Evolutionary conservation across 2,329 filamentous ascomycete species (phyloP).

Genomic region (Dissoconium aciculare): DNA sequence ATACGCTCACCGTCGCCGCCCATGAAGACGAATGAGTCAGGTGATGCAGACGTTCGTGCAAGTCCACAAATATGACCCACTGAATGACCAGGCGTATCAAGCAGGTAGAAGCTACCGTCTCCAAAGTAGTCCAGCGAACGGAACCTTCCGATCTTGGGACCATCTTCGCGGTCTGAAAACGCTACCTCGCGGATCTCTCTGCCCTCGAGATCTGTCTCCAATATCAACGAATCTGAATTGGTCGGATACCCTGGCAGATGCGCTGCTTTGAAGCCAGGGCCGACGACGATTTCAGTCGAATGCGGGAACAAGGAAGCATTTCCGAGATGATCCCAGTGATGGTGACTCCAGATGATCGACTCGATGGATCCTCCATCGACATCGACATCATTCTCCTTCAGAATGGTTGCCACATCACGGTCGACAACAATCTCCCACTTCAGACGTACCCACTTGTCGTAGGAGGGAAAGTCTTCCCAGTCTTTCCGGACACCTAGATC

Average conservation of each 20-base stretch:
- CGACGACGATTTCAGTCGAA: constrained; percentile 32
- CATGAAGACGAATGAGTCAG: constrained; percentile 35
- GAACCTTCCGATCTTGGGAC: constrained; percentile 32
- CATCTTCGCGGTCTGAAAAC: constrained; percentile 22
- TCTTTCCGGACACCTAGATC: constrained; percentile 36
- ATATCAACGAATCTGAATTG: constrained; percentile 25
- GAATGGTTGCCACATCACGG: constrained; percentile 30
- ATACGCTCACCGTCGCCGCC: constrained; percentile 29
- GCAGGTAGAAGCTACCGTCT: constrained; percentile 42
- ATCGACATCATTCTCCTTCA: constrained; percentile 27
- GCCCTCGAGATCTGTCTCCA: constrained; percentile 28
- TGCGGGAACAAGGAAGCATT: constrained; percentile 31
- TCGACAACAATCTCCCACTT: constrained; percentile 27
- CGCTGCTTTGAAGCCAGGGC: constrained; percentile 31
- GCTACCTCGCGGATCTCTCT: constrained; percentile 25
- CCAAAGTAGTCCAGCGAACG: constrained; percentile 39
- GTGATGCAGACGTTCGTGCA: constrained; percentile 27
- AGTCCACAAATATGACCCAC: constrained; percentile 38
- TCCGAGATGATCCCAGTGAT: constrained; percentile 26
- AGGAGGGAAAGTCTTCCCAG: constrained; percentile 26
- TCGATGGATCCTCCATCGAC: constrained; percentile 24
- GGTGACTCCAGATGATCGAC: constrained; percentile 23
- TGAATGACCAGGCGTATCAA: constrained; percentile 40
- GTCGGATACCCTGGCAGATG: constrained; percentile 33
- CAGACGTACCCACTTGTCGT: constrained; percentile 18